Base-by-base conservation (phyloP, 495 filamentous ascomycete species). In the Penicillium tannophilum region DNA sequence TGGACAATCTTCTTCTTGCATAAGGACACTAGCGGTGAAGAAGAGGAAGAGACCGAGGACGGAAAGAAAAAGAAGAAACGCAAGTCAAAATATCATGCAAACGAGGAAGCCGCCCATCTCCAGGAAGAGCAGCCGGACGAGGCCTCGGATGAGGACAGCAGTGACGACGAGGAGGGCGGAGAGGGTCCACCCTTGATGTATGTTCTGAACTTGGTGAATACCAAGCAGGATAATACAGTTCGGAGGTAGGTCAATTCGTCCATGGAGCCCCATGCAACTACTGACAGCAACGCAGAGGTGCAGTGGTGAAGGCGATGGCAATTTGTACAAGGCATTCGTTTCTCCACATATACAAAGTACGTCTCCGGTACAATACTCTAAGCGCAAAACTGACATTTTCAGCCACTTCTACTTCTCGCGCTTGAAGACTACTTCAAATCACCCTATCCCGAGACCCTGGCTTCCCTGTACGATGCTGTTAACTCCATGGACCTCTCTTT, bases 1-100 rank as follows among this genome's bases (percentile, higher is more conserved):
- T 99, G 94, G 94, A 99, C 94, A 33, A 96, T 98, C 14, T 99
- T 99, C 76, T 99, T 99, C 65, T 68, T 99, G 49, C 94, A 98
- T 68, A 98, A 98, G 70, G 95, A 98, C 70, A 89, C 86, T 6
- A 91, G 83, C 60, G 82, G 86, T 47, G 88, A 90, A 50, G 90
- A 89, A 10, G 90, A 91, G 36, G 90, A 90, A n/a, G 74, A 74
- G 26, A 76, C 78, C 57, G 68, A 80, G 76, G 71, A 65, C 59
- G 75, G 68, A 80, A 82, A 74, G 79, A 82, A 71, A 79, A 84
- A 67, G 72, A 79, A 69, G 76, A 82, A 71, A 78, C 62, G 70
- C n/a, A 70, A 74, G 53, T 65, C 65, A 55, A 60, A 64, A 54
- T 60, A 72, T 35, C 77, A 70, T 36, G 82, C 72, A 42, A 82